Evolutionary conservation across 1,284 basidiomycete genomes (phyloP), one percentile per base, ranked within the genome.

Genomic region (Chalciporus sp.): DNA sequence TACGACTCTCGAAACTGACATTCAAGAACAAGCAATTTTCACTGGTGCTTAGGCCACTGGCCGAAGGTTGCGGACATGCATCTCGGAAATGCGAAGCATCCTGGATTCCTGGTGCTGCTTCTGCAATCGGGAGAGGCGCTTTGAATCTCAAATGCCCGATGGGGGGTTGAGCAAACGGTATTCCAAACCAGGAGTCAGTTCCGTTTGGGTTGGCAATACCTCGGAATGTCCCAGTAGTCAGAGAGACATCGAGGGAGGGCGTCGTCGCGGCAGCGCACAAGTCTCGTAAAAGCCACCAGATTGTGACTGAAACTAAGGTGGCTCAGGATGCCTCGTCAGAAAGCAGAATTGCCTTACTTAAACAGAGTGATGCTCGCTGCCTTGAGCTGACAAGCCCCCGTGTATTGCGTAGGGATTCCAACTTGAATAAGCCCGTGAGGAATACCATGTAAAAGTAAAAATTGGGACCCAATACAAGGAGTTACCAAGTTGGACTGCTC

Each of bases 91-190:
- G 58, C 5, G 76, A 74, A 2, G 84, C 82, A 58, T 79, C 65
- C 42, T 74, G 68, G 3, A 81, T 55, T 0, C 57, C 67, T 6
- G 31, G 46, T 6, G 61, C 67, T 5, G 72, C 60, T 9, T 61
- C 64, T 9, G 66, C 68, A 62, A 86, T 80, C 2, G 83, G 70
- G 0, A 80, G 69, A 2, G 89, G 88, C 26, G 82, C 77, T 57
- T 78, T 80, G 73, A 86, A 86, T 7, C 85, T 77, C 19, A 83
- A 69, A 6, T 58, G 28, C 0, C 82, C 82, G 5, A 80, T 61
- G 1, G 85, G 88, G 20, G 86, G 76, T 55, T 81, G 70, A 16
- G 84, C 86, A 58, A 80, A 91, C 0, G 85, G 88, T 43, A 92
- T 82, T 1, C 86, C 86, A 3, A 87, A 73, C 77, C 81, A 85